phyloP scores from a whole-genome alignment of 2,329 filamentous ascomycete species.

The Trichoderma guizhouense region DNA sequence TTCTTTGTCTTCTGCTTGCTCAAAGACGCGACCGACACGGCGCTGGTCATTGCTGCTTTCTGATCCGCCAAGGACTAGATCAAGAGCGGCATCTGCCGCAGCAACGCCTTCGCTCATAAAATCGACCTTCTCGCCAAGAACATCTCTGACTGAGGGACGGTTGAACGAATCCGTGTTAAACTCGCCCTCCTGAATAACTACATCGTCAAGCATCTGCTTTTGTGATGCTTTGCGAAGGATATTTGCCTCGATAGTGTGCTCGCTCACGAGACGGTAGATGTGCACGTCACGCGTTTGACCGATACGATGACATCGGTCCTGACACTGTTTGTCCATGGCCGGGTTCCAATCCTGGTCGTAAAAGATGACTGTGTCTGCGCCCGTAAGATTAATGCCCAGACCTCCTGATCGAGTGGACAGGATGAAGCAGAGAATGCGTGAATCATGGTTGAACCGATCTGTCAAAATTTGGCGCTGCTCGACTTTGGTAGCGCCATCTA shows the following conservation, averaged over 20 bases:
- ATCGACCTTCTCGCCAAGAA: constrained; percentile 60
- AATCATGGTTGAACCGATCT: constrained; percentile 94
- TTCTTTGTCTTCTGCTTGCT: constrained; percentile 87
- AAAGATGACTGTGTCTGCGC: constrained; percentile 96
- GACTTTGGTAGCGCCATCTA: constrained; percentile 95
- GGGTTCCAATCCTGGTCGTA: constrained; percentile 99
- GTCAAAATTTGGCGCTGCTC: constrained; percentile 94
- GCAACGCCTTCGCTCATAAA: constrained; percentile 51
- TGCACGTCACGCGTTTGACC: constrained; percentile 97
- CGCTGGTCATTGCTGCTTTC: constrained; percentile 60
- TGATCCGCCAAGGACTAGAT: constrained; percentile 71
- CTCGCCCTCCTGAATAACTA: constrained; percentile 96
- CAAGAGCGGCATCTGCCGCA: constrained; percentile 78
- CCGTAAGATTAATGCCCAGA: constrained; percentile 92
- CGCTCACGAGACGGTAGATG: constrained; percentile 90
- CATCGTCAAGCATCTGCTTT: constrained; percentile 95
- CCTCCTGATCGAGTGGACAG: constrained; percentile 91
- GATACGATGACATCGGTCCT: constrained; percentile 95
- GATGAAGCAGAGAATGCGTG: constrained; percentile 91
- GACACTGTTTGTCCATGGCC: constrained; percentile 99
- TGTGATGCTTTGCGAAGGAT: constrained; percentile 95
- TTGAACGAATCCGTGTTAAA: constrained; percentile 98
- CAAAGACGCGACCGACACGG: constrained; percentile 68
- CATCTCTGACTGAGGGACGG: constrained; percentile 68
- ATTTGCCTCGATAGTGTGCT: constrained; percentile 96